Percentiles rank a stretch among this genome's conserved stretches.
Evolutionary conservation across 2,329 filamentous ascomycete genomes (phyloP).

Genomic region (Colletotrichum sp.): DNA sequence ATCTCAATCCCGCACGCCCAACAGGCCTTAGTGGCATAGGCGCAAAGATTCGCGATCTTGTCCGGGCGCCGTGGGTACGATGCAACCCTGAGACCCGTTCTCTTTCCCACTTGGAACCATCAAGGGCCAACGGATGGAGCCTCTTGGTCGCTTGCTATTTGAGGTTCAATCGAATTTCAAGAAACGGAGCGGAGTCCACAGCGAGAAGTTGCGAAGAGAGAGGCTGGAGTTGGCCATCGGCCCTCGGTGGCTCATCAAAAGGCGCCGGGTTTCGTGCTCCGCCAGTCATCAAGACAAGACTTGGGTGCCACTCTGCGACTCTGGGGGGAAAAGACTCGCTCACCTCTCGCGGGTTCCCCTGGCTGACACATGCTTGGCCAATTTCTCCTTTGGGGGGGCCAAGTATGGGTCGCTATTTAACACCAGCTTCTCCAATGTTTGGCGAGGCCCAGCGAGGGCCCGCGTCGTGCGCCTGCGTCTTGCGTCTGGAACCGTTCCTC

Average conservation of each 20-base stretch:
- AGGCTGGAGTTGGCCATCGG: conserved; percentile 1
- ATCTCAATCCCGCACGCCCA: conserved; percentile 21
- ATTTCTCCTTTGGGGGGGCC: conserved; percentile 17
- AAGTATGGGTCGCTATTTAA: conserved; percentile 18
- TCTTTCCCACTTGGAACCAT: neutral
- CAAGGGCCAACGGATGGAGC: conserved; percentile 1
- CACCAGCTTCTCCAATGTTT: conserved; percentile 9
- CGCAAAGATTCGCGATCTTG: conserved; percentile 20
- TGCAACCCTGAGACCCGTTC: conserved; percentile 16
- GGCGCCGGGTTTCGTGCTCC: conserved; percentile 7
- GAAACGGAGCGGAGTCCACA: neutral
- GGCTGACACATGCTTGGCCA: conserved; percentile 16
- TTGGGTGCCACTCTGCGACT: conserved; percentile 2
- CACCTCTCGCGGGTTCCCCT: neutral
- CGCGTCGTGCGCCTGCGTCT: neutral
- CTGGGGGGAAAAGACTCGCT: neutral
- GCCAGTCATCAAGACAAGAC: conserved; percentile 18
- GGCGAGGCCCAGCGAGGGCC: conserved; percentile 6
- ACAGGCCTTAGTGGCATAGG: conserved; percentile 14
- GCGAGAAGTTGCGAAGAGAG: neutral
- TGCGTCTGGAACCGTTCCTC: conserved; percentile 6
- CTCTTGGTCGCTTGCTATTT: conserved; percentile 15
- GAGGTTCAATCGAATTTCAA: conserved; percentile 9
- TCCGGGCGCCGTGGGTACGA: conserved; percentile 15
- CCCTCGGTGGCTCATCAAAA: conserved; percentile 16